Conservation (phyloP, 345 rosid genomes). For the Linum lewisii region DNA sequence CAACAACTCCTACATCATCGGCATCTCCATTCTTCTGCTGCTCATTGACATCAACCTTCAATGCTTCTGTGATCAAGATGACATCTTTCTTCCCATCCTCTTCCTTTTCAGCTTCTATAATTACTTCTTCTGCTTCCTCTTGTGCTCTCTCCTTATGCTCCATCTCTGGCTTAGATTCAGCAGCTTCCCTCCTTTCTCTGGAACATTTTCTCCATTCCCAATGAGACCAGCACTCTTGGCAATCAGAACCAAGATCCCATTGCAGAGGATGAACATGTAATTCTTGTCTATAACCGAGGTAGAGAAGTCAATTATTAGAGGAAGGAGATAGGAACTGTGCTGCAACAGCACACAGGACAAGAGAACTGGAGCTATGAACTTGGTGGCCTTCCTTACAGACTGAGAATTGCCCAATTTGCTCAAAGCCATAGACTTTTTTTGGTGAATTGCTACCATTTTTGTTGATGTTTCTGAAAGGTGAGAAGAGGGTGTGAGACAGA, state of each 20-base stretch:
- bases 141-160: constrained; percentile 7
- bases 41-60: constrained; percentile 13
- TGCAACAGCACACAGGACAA: background rate
- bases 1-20: background rate
- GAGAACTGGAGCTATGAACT: constrained; percentile 1
- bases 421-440: background rate
- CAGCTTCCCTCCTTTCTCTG: constrained; percentile 3
- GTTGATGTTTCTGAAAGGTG: background rate
- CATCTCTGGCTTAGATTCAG: background rate
- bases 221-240: constrained; percentile 33
- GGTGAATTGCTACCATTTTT: background rate
- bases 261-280: constrained; percentile 59
- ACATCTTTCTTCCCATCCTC: constrained; percentile 10
- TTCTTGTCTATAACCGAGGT: constrained; percentile 34
- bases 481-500: background rate
- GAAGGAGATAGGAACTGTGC: constrained; percentile 15
- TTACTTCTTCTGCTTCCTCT: constrained; percentile 7
- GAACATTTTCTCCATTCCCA: constrained; percentile 7
- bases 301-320: constrained; percentile 12
- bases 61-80: constrained; percentile 13
- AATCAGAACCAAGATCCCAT: constrained; percentile 51
- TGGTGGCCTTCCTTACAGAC: background rate
- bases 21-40: constrained; percentile 7
- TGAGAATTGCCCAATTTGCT: background rate
- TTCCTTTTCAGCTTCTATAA: constrained; percentile 16